Conservation (phyloP, 768 basidiomycete species). For the Auricularia sp. region DNA sequence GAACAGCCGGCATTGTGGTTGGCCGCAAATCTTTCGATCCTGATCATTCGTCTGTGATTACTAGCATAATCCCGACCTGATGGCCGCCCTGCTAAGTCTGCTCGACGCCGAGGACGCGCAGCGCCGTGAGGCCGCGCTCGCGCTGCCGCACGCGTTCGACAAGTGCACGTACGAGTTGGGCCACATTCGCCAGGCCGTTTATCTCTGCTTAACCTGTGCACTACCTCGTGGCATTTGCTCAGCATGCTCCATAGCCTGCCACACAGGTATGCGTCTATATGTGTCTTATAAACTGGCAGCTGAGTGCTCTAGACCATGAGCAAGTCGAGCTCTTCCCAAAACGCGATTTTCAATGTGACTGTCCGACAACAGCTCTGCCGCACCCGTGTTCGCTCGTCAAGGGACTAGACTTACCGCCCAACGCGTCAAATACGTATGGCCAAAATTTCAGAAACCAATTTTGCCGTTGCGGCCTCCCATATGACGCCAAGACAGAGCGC, state of each 20-base stretch:
- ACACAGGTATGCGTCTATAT: slow-evolving; percentile 34
- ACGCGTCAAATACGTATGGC: slow-evolving; percentile 52
- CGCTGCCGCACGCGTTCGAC: slow-evolving; percentile 45
- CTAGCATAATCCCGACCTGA: not conserved
- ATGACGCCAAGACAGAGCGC: slow-evolving; percentile 59
- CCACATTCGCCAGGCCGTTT: slow-evolving; percentile 64
- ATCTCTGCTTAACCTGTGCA: slow-evolving; percentile 69
- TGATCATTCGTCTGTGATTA: too few species aligned
- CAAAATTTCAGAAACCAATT: slow-evolving; percentile 63
- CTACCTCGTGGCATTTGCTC: slow-evolving; percentile 63
- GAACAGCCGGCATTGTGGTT: too few species aligned
- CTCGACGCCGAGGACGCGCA: slow-evolving; percentile 17
- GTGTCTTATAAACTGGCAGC: not conserved
- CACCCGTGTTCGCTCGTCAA: slow-evolving; percentile 55
- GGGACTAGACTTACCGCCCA: slow-evolving; percentile 35
- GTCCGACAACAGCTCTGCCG: slow-evolving; percentile 54
- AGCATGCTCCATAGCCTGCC: slow-evolving; percentile 79
- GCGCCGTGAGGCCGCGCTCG: slow-evolving; percentile 34
- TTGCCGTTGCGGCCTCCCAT: slow-evolving; percentile 63
- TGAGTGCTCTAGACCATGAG: slow-evolving; percentile 21
- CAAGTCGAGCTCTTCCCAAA: slow-evolving; percentile 85
- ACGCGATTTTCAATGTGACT: slow-evolving; percentile 74
- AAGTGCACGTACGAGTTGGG: slow-evolving; percentile 56
- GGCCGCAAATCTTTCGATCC: too few species aligned
- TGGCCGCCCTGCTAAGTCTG: not conserved